Evolutionary conservation across 371 early-diverging fungal species (phyloP), one percentile per base, ranked within the genome.

Genomic region (Lichtheimia hyalospora): DNA sequence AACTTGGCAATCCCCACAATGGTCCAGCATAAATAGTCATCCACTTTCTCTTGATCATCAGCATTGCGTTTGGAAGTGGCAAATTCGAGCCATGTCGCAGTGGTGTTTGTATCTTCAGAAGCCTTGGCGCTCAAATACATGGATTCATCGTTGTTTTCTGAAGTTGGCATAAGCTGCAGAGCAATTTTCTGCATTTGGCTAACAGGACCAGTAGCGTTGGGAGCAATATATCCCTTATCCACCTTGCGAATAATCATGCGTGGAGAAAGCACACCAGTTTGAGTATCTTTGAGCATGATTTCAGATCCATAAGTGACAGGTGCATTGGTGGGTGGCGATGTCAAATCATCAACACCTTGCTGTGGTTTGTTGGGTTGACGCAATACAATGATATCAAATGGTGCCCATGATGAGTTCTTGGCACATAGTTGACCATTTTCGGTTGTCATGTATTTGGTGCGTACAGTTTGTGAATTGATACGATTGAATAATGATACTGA

Each of bases 151-250:
- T n/a, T 55, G n/a, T 34, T 34, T 6, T 34, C 34, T 14, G 46
- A 18, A 1, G 46, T 18, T 46, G 74, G 66, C 5, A 64, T 60
- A 2, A 84, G 72, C 78, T 90, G 85, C 27, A 92, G 73, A 15
- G 92, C 92, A 23, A 92, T 80, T 69, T 92, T 92, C 70, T 92
- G 93, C 93, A 92, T 91, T 72, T 92, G 93, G 60, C 90, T 89
- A 49, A 92, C 86, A 5, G 90, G 88, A 2, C 90, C 90, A 56
- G 71, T 74, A 2, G 89, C 87, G 52, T 73, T 66, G 53, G 82
- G 74, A 10, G 83, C 84, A 41, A 89, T 81, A 5, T 84, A 78
- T 16, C 89, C 89, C 56, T 87, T 86, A 62, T 92, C 92, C 6
- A 93, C 91, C 63, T 91, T 91, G 70, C 90, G 85, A 42, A 93